A percentile compares a stretch with the other conserved stretches of the same genome.
phyloP scores from a whole-genome alignment of 2,329 filamentous ascomycete genomes.

The Claviceps monticola region DNA sequence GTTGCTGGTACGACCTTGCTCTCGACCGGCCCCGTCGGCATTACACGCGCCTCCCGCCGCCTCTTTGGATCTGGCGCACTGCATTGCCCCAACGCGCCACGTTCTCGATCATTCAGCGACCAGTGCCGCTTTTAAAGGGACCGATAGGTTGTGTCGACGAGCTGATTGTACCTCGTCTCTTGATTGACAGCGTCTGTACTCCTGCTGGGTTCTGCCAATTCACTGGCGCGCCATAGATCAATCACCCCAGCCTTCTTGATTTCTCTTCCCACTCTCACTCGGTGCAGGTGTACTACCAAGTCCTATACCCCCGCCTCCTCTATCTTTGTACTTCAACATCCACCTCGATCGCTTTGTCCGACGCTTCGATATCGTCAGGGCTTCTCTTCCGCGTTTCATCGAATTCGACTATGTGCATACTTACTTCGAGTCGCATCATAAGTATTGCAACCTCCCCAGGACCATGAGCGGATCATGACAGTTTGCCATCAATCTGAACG shows the following conservation, averaged over 20 bases:
- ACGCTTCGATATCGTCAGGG: not conserved
- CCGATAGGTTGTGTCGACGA: not conserved
- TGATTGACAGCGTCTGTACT: not conserved
- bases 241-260: no score
- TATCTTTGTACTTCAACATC: not conserved
- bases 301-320: not conserved
- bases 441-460: slow-evolving; percentile 19
- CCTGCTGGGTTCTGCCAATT: no score
- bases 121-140: not conserved
- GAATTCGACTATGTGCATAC: slow-evolving; percentile 8
- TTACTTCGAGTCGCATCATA: slow-evolving; percentile 9
- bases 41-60: not conserved
- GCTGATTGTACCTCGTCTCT: not conserved
- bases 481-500: not conserved
- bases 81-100: not conserved
- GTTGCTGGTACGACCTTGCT: not conserved
- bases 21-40: not conserved
- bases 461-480: slow-evolving; percentile 18
- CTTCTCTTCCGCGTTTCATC: not conserved
- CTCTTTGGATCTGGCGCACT: not conserved
- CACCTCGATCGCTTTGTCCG: not conserved
- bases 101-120: not conserved
- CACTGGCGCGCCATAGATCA: no score
- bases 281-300: no score
- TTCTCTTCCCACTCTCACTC: no score